Evolutionary conservation across 108 stramenopile genomes (phyloP).

Genomic region (Chaetoceros tenuissimus): DNA sequence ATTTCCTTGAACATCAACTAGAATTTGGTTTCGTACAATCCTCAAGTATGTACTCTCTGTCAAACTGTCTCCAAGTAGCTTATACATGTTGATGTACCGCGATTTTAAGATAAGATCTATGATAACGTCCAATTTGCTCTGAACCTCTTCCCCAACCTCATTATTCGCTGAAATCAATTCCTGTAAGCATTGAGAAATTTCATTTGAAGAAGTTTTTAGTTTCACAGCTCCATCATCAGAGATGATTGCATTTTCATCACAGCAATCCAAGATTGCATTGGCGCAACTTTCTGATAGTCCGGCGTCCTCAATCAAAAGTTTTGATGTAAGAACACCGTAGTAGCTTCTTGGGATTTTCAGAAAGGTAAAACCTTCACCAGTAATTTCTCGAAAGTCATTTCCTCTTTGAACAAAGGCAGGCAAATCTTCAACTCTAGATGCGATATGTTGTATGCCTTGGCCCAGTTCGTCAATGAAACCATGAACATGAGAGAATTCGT

Average conservation of each 20-base stretch:
- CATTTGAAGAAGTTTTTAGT: constrained; percentile 26
- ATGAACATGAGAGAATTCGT: constrained; percentile 78
- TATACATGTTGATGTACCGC: constrained; percentile 71
- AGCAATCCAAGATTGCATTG: constrained; percentile 24
- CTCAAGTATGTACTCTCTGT: constrained; percentile 62
- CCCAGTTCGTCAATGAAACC: constrained; percentile 78
- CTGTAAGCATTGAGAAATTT: constrained; percentile 22
- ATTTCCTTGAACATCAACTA: constrained; percentile 81
- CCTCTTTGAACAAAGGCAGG: constrained; percentile 68
- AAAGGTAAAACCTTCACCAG: constrained; percentile 82
- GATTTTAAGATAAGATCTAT: constrained; percentile 48
- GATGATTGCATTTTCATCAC: constrained; percentile 24
- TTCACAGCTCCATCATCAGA: constrained; percentile 51
- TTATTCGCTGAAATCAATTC: constrained; percentile 14
- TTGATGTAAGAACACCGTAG: constrained; percentile 61
- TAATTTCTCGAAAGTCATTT: constrained; percentile 59
- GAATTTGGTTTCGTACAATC: constrained; percentile 75
- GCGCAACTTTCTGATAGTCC: constrained; percentile 34
- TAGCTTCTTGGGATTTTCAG: constrained; percentile 77
- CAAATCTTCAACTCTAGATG: constrained; percentile 72
- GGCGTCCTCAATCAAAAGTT: constrained; percentile 24
- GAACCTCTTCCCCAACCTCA: constrained; percentile 18
- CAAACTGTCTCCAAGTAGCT: constrained; percentile 57
- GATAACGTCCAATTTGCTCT: constrained; percentile 24
- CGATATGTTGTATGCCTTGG: constrained; percentile 85